Base-by-base conservation (phyloP, 139 green algal species). In the Trebouxia sp. region DNA sequence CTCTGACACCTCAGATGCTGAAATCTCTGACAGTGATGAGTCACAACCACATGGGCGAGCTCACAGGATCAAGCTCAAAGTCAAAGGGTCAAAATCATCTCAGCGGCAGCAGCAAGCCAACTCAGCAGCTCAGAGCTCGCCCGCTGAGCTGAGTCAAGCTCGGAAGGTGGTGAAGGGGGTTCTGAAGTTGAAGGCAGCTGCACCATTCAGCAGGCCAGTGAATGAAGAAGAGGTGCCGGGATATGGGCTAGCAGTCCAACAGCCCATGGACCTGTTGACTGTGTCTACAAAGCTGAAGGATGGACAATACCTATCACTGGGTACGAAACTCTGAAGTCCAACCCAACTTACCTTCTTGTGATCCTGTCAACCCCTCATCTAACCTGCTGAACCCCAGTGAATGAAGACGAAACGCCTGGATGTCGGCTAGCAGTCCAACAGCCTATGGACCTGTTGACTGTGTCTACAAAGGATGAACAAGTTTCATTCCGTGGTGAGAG, bases 221-320 rank as follows among this genome's bases (percentile, higher is more conserved):
- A 51, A 41, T 15, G 75, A 78, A 28, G 48, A 26, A 45, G n/a
- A 53, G 4, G 81, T 74, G 12, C 87, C 87, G 10, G 85, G 65
- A 22, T 91, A 91, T 55, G 17, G 26, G n/a, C 28, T 78, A 4
- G 75, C 89, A 3, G 76, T 92, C n/a, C 30, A 28, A 1, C 85
- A 74, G 4, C 87, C 89, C 78, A 93, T 92, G 89, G 84, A 92
- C 76, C 81, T 93, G 47, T 67, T 62, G 48, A 91, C 81, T 10
- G 80, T 93, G 32, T 65, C 22, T 10, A 42, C 55, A 55, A 80
- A 80, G 66, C 74, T 93, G n/a, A 39, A 78, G n/a, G 41, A 42
- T 15, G 38, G 53, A 20, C 10, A 62, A 15, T 89, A 89, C 56
- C 8, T 14, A 42, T 43, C 45, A 11, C n/a, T 72, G 39, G 58